These are phyloP conservation scores for Ballota nigra DNA, from an alignment of 257 asterid genomes.

Conservation along the genomic window DNA sequence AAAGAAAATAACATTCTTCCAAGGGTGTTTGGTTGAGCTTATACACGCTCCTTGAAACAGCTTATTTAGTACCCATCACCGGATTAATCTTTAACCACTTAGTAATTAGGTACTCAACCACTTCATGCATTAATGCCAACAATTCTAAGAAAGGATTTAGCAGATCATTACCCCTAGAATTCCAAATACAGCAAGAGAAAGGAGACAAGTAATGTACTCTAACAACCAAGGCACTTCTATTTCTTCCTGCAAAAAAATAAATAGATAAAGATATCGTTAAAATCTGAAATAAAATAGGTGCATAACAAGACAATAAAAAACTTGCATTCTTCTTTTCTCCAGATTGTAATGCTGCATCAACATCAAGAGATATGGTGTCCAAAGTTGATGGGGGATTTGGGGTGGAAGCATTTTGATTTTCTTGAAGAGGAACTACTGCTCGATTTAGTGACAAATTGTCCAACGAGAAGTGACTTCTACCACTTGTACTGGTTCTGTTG, in stretches of 20 bases:
- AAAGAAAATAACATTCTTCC: neutral
- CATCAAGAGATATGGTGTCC: constrained; percentile 18
- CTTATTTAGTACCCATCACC: too few relatives aligned
- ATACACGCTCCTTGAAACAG: neutral
- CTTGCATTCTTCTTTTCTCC: constrained; percentile 42
- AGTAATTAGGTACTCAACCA: neutral
- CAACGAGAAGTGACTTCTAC: constrained; percentile 41
- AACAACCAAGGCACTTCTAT: constrained; percentile 42
- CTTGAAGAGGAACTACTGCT: constrained; percentile 45
- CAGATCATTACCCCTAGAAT: constrained; percentile 54
- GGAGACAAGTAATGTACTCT: constrained; percentile 50
- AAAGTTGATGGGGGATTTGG: neutral
- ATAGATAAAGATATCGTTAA: neutral
- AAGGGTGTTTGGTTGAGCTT: too few relatives aligned
- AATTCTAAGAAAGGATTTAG: neutral
- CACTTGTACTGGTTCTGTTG: constrained; percentile 48
- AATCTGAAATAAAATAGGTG: neutral
- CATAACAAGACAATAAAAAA: neutral
- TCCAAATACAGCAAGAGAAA: constrained; percentile 67
- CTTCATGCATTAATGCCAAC: neutral
- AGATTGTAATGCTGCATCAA: constrained; percentile 36
- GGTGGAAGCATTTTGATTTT: constrained; percentile 11
- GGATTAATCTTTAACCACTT: too few relatives aligned
- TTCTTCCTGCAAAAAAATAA: constrained; percentile 48
- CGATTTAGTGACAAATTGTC: constrained; percentile 42